These are phyloP conservation scores for Didymella keratinophila DNA, from an alignment of 2,329 filamentous ascomycete species.

Conservation along the genomic window DNA sequence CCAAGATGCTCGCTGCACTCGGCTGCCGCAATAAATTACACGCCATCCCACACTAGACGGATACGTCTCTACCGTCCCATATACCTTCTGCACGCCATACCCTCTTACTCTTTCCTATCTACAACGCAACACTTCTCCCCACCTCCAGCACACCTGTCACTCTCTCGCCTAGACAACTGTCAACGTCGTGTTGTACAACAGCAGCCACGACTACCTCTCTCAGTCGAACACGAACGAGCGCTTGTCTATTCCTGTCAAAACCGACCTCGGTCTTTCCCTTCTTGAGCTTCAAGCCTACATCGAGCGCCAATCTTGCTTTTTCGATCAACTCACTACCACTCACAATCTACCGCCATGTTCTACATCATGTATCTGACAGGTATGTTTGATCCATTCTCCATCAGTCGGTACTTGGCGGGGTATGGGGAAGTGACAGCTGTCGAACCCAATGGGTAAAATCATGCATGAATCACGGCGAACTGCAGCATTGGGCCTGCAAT, in stretches of 20 bases:
- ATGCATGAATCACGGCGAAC: conserved; percentile 2
- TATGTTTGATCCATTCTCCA: conserved; percentile 32
- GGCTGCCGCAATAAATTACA: conserved; percentile 53
- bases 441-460: neutral
- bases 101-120: conserved; percentile 48
- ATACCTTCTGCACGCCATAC: conserved; percentile 48
- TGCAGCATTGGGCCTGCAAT: neutral
- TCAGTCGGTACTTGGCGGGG: neutral
- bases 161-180: conserved; percentile 47
- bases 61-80: conserved; percentile 46
- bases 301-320: conserved; percentile 32
- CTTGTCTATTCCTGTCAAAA: conserved; percentile 45
- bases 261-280: conserved; percentile 33
- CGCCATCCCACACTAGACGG: conserved; percentile 49
- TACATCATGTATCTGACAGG: conserved; percentile 56
- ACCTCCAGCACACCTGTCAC: conserved; percentile 49
- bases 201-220: conserved; percentile 46
- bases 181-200: conserved; percentile 49
- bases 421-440: neutral
- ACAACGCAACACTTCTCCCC: conserved; percentile 42
- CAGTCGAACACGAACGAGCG: conserved; percentile 44
- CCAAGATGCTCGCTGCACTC: conserved; percentile 50
- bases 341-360: conserved; percentile 46
- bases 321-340: conserved; percentile 32
- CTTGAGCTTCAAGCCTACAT: conserved; percentile 37